Evolutionary conservation across 1,284 basidiomycete genomes (phyloP).

Genomic region (Cryptococcus deneoformans): DNA sequence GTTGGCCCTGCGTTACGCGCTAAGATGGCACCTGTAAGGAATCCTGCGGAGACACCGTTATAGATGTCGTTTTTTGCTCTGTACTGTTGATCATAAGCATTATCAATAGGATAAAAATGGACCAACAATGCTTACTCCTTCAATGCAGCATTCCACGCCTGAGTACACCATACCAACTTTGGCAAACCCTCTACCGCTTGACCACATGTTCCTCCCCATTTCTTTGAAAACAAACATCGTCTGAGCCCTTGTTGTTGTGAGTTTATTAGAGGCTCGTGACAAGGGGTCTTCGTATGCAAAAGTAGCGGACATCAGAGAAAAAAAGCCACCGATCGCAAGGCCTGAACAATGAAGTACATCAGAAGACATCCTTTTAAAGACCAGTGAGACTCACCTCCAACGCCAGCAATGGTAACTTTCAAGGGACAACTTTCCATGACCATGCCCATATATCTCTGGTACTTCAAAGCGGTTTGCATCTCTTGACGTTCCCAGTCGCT

Average conservation of each 20-base stretch:
- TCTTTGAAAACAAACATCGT: slow-evolving; percentile 86
- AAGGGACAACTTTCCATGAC: slow-evolving; percentile 78
- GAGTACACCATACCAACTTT: slow-evolving; percentile 93
- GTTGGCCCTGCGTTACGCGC: slow-evolving; percentile 80
- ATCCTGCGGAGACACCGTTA: slow-evolving; percentile 60
- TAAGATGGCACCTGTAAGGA: slow-evolving; percentile 66
- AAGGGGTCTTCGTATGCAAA: slow-evolving; percentile 95
- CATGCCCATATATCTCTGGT: slow-evolving; percentile 64
- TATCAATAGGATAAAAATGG: background rate
- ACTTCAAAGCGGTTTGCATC: slow-evolving; percentile 67
- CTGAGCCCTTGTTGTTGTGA: slow-evolving; percentile 51
- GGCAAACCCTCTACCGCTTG: slow-evolving; percentile 85
- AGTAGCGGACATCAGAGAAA: slow-evolving; percentile 86
- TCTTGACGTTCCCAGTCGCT: slow-evolving; percentile 74
- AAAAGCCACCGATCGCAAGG: slow-evolving; percentile 89
- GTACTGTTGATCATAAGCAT: slow-evolving; percentile 58
- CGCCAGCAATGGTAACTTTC: slow-evolving; percentile 77
- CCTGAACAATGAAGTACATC: slow-evolving; percentile 53
- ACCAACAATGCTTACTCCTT: slow-evolving; percentile 68
- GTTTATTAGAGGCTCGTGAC: slow-evolving; percentile 58
- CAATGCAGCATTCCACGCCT: slow-evolving; percentile 92
- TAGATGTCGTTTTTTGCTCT: slow-evolving; percentile 93
- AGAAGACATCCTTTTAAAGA: background rate
- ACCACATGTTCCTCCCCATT: slow-evolving; percentile 92
- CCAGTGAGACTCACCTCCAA: slow-evolving; percentile 60